These are phyloP conservation scores for Cnidoscolus chayamansa DNA, from an alignment of 441 rosid species.

Conservation along the genomic window DNA sequence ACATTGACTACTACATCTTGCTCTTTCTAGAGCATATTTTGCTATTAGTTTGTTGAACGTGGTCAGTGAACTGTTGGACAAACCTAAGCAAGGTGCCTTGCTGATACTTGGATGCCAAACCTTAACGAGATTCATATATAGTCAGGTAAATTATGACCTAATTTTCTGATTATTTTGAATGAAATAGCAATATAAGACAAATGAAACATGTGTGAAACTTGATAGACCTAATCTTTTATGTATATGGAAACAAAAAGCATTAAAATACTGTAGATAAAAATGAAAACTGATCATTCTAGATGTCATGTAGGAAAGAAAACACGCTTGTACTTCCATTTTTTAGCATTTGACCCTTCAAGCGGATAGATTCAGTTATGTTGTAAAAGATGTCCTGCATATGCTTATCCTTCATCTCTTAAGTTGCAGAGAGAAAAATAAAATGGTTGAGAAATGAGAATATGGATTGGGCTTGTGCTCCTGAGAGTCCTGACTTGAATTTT, in stretches of 20 bases:
- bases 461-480: neutral
- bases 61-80: slow-evolving; percentile 71
- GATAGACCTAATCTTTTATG: neutral
- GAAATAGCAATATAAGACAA: neutral
- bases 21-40: slow-evolving; percentile 69
- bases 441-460: neutral
- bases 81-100: slow-evolving; percentile 62
- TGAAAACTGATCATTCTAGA: neutral
- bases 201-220: neutral
- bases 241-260: neutral
- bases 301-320: neutral
- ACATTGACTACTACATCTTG: slow-evolving; percentile 5
- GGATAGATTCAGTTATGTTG: neutral
- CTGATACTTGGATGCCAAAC: slow-evolving; percentile 88
- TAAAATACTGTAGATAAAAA: neutral
- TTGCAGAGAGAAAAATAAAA: neutral
- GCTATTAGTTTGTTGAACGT: slow-evolving; percentile 79
- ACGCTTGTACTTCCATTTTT: neutral
- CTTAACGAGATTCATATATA: slow-evolving; percentile 73
- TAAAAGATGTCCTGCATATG: neutral
- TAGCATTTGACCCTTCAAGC: neutral
- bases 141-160: slow-evolving; percentile 52
- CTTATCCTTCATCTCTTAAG: neutral
- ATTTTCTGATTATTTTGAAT: neutral
- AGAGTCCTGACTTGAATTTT: neutral